Base-by-base conservation (phyloP, 2,329 filamentous ascomycete genomes). In the Ceratocystiopsis sp. region DNA sequence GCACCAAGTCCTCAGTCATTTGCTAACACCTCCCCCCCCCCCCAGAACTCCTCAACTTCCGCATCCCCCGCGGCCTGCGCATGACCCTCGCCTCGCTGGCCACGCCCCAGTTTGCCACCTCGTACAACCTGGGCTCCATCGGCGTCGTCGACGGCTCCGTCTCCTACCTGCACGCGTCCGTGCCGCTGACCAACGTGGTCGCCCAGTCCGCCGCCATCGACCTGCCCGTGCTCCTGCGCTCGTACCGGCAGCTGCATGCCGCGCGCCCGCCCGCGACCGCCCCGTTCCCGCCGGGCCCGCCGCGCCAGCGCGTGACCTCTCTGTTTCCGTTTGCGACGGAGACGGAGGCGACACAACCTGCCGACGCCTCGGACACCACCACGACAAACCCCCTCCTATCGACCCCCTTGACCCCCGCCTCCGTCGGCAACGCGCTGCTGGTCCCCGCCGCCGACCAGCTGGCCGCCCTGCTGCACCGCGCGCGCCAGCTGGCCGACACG, bases 111-210 rank as follows among this genome's bases (percentile, higher is more conserved):
- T 95, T 96, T 54, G 89, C 87, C 19, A 93, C 87, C 15, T 89
- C 86, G 35, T 98, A 98, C 61, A 82, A 84, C 37, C 74, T 98
- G 38, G 85, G 86, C 47, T 93, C 80, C 37, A 73, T 93, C 15
- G 91, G 89, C 46, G 71, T 93, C 34, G 87, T 98, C 42, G 89
- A 96, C 63, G 91, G 91, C 58, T 94, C 86, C n/a, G 74, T 98
- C 45, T 93, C 87, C 14, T 98, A 96, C 62, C 75, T 98, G 43
- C 96, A 93, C 66, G 93, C 86, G 40, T 93, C 85, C 3, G 69
- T 91, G 10, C 78, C 85, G 13, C 71, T 96, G 45, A 64, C 68
- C 35, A 68, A 78, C 42, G 49, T 85, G 68, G 60, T 68, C 12
- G 75, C 71, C 12, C 73, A 76, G 60, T 93, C 84, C 52, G 77